phyloP scores from a whole-genome alignment of 192 early-diverging fungal genomes.

The Backusella mclennaniae region DNA sequence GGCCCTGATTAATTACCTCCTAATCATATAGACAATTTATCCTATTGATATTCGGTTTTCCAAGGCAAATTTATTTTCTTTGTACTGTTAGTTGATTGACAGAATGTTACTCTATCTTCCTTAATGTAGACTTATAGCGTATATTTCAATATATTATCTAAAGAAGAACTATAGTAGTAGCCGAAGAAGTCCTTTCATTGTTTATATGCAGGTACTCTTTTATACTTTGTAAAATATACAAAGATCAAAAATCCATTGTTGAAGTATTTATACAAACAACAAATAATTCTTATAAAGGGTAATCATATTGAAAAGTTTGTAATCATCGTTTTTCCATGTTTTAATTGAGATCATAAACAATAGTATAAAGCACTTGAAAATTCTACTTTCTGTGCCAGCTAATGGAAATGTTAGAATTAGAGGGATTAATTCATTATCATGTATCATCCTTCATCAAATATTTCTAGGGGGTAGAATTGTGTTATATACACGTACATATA shows the following conservation, averaged over 20 bases:
- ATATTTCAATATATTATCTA: not conserved
- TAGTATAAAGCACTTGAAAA: not conserved
- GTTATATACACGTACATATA: not conserved
- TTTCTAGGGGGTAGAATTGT: not conserved
- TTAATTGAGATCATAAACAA: not conserved
- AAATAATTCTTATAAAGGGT: not conserved
- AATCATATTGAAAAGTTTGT: too few species aligned
- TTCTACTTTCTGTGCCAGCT: not conserved
- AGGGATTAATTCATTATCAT: conserved; percentile 3
- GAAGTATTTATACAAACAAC: not conserved
- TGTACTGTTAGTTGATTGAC: not conserved
- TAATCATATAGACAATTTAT: not conserved
- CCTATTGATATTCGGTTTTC: not conserved
- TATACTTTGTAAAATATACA: not conserved
- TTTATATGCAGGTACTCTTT: not conserved
- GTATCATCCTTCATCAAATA: not conserved
- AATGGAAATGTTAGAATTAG: not conserved
- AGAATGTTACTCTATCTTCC: not conserved
- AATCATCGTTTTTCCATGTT: not conserved
- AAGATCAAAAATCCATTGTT: not conserved
- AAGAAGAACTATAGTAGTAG: not conserved
- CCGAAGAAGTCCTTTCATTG: not conserved
- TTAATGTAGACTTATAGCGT: not conserved
- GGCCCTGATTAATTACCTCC: not conserved
- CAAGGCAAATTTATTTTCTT: not conserved